These are phyloP conservation scores for Linum trigynum DNA, from an alignment of 345 rosid genomes.

Conservation along the genomic window DNA sequence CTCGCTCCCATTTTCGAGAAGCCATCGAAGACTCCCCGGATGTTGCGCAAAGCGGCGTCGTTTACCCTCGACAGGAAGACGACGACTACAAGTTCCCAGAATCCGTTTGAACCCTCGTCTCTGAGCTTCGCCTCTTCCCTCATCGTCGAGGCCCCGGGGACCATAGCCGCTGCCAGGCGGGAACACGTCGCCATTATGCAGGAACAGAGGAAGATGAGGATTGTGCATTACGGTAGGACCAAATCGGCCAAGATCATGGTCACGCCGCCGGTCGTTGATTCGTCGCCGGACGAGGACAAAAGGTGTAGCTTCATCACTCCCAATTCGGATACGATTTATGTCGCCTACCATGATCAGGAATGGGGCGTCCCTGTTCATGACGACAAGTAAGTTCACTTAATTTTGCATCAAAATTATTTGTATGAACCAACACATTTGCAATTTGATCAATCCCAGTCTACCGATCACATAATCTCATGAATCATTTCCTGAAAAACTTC, in stretches of 20 bases:
- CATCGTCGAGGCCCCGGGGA: constrained; percentile 42
- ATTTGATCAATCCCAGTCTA: too few species aligned
- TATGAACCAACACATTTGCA: too few species aligned
- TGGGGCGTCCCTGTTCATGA: constrained; percentile 80
- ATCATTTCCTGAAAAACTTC: constrained; percentile 1
- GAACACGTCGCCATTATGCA: constrained; percentile 56
- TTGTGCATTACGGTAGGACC: constrained; percentile 61
- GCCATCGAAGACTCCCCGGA: constrained; percentile 8
- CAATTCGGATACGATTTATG: constrained; percentile 60
- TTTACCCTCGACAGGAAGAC: background rate
- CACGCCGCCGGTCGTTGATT: constrained; percentile 2
- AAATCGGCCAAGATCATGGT: constrained; percentile 30
- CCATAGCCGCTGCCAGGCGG: constrained; percentile 66
- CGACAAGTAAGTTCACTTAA: constrained; percentile 34
- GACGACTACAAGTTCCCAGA: background rate
- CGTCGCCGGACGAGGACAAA: constrained; percentile 26
- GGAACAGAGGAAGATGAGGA: constrained; percentile 44
- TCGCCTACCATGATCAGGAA: constrained; percentile 68
- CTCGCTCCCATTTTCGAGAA: constrained; percentile 29
- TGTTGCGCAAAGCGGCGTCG: constrained; percentile 12
- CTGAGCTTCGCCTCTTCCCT: constrained; percentile 15
- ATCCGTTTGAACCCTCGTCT: background rate
- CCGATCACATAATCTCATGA: background rate
- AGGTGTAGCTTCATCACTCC: constrained; percentile 63
- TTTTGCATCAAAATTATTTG: too few species aligned